Percentiles rank a stretch among this genome's conserved stretches.
These are phyloP conservation scores for Aspergillus glaucus DNA, from an alignment of 2,329 filamentous ascomycete species.

Conservation along the genomic window DNA sequence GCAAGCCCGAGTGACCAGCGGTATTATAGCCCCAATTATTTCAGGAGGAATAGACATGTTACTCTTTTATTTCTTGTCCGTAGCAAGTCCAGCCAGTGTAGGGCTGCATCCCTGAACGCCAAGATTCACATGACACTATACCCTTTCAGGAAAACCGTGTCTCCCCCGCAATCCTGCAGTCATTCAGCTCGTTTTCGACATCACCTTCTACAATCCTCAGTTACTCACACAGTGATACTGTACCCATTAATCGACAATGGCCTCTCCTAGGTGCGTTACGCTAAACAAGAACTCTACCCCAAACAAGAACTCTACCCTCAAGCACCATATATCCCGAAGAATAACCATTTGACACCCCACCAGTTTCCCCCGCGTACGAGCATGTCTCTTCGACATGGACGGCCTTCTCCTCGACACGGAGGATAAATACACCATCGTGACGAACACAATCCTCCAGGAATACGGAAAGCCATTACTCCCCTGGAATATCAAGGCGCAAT, in stretches of 20 bases:
- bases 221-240: too few relatives aligned
- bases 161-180: neutral
- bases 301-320: too few relatives aligned
- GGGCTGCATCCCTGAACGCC: neutral
- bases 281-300: neutral
- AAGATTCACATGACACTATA: neutral
- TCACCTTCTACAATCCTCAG: too few relatives aligned
- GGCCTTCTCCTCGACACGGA: constrained; percentile 91
- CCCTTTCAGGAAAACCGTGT: neutral
- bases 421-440: constrained; percentile 77
- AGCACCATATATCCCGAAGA: too few relatives aligned
- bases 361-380: constrained; percentile 73
- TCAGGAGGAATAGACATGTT: too few relatives aligned
- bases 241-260: too few relatives aligned
- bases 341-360: neutral
- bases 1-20: too few relatives aligned
- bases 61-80: too few relatives aligned
- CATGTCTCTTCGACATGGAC: constrained; percentile 98
- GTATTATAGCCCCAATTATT: too few relatives aligned
- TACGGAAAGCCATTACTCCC: constrained; percentile 71
- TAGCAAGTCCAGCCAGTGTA: too few relatives aligned
- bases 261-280: neutral
- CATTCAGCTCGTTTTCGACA: too few relatives aligned
- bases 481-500: constrained; percentile 87
- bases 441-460: constrained; percentile 72